Conservation (phyloP, 169 alveolate species). For the Eimeria praecox region DNA sequence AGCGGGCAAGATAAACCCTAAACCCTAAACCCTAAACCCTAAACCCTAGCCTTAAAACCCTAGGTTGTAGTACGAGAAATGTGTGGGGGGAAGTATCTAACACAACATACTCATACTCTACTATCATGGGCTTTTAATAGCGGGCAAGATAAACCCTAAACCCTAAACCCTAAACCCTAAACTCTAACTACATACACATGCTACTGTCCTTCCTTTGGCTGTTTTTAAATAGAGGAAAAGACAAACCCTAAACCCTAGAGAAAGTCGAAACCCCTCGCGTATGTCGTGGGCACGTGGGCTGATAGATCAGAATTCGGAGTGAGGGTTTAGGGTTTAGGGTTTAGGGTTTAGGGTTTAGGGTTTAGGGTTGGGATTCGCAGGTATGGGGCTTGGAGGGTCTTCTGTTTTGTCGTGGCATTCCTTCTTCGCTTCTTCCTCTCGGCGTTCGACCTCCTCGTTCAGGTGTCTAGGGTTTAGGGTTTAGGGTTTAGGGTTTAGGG, state of each 20-base stretch:
- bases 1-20: conserved; percentile 63
- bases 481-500: conserved; percentile 35
- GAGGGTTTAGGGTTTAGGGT: conserved; percentile 9
- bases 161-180: conserved; percentile 39
- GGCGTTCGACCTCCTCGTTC: conserved; percentile 32
- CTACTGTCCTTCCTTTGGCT: conserved; percentile 61
- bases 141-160: conserved; percentile 52
- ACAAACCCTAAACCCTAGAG: neutral
- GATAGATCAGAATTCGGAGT: too few species aligned
- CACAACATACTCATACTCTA: conserved; percentile 62
- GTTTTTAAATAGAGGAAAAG: conserved; percentile 73
- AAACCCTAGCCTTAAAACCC: too few species aligned
- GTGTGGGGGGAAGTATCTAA: conserved; percentile 69
- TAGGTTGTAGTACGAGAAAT: too few species aligned
- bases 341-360: conserved; percentile 29
- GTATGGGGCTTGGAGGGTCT: conserved; percentile 49
- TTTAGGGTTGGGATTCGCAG: neutral
- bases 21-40: conserved; percentile 38
- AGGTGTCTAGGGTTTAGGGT: conserved; percentile 13
- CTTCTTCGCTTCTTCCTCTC: conserved; percentile 41
- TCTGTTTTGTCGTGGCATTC: conserved; percentile 14
- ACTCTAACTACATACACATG: conserved; percentile 52
- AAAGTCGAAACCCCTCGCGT: too few species aligned
- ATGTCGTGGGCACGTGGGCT: too few species aligned
- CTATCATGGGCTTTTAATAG: conserved; percentile 68